phyloP scores from a whole-genome alignment of 176 grass and related monocot genomes.

The bread wheat (Triticum aestivum) region IWGSC_CS_RefSeq_v2.1 NC_057805.1:500863121-500863620 shows the following conservation, averaged over 20 bases:
- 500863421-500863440: not conserved
- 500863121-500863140: not conserved
- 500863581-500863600: not conserved
- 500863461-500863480: not conserved
- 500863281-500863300: no score
- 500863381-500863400: not conserved
- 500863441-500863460: no score
- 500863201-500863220: not conserved
- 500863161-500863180: not conserved
- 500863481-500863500: conserved; percentile 15
- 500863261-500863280: not conserved
- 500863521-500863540: not conserved
- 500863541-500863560: no score
- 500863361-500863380: conserved; percentile 10
- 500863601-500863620: not conserved
- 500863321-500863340: no score
- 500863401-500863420: not conserved
- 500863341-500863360: no score
- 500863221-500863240: not conserved
- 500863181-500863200: not conserved
- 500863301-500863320: no score
- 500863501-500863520: not conserved
- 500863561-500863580: not conserved
- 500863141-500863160: not conserved
- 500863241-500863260: not conserved